These are phyloP conservation scores for Aspergillus ellipticus DNA, from an alignment of 495 filamentous ascomycete genomes.

Conservation along the genomic window DNA sequence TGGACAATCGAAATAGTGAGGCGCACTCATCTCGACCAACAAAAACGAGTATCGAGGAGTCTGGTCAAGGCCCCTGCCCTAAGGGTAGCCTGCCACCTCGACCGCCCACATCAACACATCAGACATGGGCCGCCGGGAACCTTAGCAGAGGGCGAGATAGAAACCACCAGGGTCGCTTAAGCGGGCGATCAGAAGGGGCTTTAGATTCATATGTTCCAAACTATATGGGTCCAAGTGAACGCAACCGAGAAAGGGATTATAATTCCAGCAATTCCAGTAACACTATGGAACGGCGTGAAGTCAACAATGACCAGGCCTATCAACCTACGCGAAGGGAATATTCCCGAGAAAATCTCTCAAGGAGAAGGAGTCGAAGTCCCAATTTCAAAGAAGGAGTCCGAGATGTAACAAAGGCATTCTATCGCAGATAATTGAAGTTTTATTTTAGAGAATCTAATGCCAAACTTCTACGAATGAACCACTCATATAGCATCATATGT, in stretches of 20 bases:
- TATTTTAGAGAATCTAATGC: background rate
- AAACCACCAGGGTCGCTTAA: conserved; percentile 20
- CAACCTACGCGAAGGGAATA: conserved; percentile 27
- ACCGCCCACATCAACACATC: conserved; percentile 30
- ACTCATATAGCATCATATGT: too few relatives aligned
- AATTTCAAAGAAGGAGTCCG: conserved; percentile 23
- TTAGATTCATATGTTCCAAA: conserved; percentile 41
- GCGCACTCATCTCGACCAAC: background rate
- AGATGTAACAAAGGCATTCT: conserved; percentile 11
- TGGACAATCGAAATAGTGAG: conserved; percentile 19
- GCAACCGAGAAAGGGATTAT: conserved; percentile 21
- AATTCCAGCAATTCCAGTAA: conserved; percentile 6
- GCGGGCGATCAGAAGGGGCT: conserved; percentile 27
- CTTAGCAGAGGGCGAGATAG: conserved; percentile 31
- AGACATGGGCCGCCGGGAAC: conserved; percentile 27
- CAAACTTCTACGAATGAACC: background rate
- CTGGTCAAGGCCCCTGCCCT: conserved; percentile 19
- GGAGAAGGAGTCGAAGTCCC: conserved; percentile 42
- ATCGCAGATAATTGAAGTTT: conserved; percentile 9
- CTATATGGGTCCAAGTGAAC: conserved; percentile 26
- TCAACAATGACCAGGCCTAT: conserved; percentile 11
- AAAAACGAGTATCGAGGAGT: conserved; percentile 17
- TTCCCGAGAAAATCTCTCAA: conserved; percentile 27
- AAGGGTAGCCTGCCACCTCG: conserved; percentile 38
- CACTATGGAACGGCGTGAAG: conserved; percentile 24